Evolutionary conservation across 495 filamentous ascomycete genomes (phyloP), one percentile per base, ranked within the genome.

Genomic region (Daldinia decipiens): DNA sequence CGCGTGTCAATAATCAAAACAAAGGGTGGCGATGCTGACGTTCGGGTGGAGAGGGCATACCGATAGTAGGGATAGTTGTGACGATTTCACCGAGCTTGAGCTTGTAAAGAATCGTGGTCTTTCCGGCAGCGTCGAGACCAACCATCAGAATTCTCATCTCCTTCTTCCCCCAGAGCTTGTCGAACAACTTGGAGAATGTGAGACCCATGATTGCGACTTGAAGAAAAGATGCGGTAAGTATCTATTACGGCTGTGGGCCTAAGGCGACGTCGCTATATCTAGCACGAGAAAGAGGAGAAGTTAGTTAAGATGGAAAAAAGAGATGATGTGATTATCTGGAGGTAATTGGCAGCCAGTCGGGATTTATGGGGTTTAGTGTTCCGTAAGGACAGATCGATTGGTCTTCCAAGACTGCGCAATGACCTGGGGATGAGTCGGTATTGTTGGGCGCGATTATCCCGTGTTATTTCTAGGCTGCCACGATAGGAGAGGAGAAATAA

Each of bases 61-160:
- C 95, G 81, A 99, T 99, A 71, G 95, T 99, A 67, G 95, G 95
- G 80, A 99, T 99, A 74, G 95, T 99, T 75, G 95, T 99, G 82
- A 99, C 95, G 80, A 99, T 98, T 89, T 98, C 96, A 87, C 95
- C 94, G 72, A 98, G 87, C 91, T 99, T 99, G 78, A 99, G 88
- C 90, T 99, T 99, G 86, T 99, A 99, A 65, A 99, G 92, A 81
- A 99, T 99, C 77, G 95, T 99, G 77, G 95, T 99, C 88, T 99
- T 99, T 88, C 95, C 95, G 81, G 95, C 95, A 71, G 95, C 95
- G 82, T 99, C 95, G 75, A 99, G 88, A 86, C 95, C 95, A 78
- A 99, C 94, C 95, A 99, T 99, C 81, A 99, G 83, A 82, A 99
- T 97, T 85, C 94, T 90, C 95, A 99, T 99, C 89, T 99, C 95